These are phyloP conservation scores for Xylaria sp. DNA, from an alignment of 495 filamentous ascomycete genomes.

Conservation along the genomic window DNA sequence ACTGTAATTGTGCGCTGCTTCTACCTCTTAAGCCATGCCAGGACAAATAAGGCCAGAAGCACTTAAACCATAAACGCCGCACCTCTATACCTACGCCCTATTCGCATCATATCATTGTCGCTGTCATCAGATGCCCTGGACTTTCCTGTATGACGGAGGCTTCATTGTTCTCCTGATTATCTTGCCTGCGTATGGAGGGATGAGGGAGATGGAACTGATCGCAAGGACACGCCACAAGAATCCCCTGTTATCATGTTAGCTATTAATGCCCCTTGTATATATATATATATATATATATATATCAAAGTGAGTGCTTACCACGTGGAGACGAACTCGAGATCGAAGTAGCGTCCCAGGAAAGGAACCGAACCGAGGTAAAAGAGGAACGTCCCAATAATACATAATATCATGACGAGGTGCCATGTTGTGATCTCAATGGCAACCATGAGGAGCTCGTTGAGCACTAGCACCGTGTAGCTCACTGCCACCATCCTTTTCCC, in stretches of 20 bases:
- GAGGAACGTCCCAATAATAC: constrained; percentile 78
- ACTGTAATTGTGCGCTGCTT: constrained; percentile 3
- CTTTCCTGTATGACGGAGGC: constrained; percentile 95
- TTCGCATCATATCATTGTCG: constrained; percentile 1
- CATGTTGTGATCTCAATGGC: constrained; percentile 95
- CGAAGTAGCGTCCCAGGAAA: constrained; percentile 89
- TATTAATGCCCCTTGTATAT: constrained; percentile 17
- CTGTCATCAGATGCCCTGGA: constrained; percentile 65
- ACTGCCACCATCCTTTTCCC: constrained; percentile 82
- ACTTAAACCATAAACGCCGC: constrained; percentile 32
- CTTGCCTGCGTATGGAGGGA: constrained; percentile 89
- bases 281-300: neutral
- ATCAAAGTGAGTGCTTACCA: constrained; percentile 47
- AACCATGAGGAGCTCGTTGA: constrained; percentile 98
- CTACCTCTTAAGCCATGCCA: constrained; percentile 3
- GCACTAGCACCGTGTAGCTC: constrained; percentile 86
- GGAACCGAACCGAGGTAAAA: constrained; percentile 84
- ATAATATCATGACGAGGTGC: constrained; percentile 92
- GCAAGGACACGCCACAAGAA: constrained; percentile 90
- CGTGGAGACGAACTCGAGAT: constrained; percentile 78
- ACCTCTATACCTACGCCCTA: constrained; percentile 14
- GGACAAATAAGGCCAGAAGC: constrained; percentile 7
- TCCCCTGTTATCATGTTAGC: constrained; percentile 55
- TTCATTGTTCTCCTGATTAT: constrained; percentile 80
- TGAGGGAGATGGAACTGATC: constrained; percentile 76